Percentiles rank a stretch among this genome's conserved stretches.
Conservation (phyloP, 2,329 filamentous ascomycete genomes). For the Hansfordia pulvinata region DNA sequence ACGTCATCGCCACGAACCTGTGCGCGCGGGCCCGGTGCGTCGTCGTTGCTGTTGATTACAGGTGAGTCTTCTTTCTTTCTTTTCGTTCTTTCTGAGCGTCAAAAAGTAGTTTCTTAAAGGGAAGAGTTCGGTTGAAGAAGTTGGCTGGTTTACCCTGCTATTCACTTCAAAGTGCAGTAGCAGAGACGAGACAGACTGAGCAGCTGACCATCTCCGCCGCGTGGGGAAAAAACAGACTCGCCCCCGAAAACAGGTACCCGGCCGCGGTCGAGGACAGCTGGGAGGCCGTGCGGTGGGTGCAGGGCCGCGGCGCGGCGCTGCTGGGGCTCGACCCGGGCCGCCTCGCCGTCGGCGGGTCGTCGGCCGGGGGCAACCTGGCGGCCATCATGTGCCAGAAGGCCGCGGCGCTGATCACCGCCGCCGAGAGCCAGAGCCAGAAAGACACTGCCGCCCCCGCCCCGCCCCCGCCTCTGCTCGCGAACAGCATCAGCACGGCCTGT, state of each 20-base stretch:
- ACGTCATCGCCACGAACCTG: constrained; percentile 39
- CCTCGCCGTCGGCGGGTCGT: constrained; percentile 33
- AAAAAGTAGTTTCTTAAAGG: no score
- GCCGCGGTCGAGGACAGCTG: constrained; percentile 43
- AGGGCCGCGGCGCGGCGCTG: constrained; percentile 11
- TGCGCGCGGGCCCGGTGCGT: constrained; percentile 34
- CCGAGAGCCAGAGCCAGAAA: no score
- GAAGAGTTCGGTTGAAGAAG: no score
- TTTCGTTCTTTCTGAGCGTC: not conserved
- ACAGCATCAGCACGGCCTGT: no score
- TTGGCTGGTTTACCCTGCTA: no score
- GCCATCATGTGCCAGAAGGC: constrained; percentile 37
- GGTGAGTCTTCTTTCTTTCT: constrained; percentile 18
- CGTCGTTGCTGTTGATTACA: constrained; percentile 40
- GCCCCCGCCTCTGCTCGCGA: no score
- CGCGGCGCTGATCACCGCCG: constrained; percentile 16
- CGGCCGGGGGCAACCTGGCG: constrained; percentile 37
- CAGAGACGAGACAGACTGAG: no score
- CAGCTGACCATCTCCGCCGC: no score
- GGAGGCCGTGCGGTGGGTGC: constrained; percentile 36
- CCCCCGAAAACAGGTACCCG: constrained; percentile 41
- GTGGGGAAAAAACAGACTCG: no score
- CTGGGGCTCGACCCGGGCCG: constrained; percentile 26
- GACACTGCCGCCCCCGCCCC: no score
- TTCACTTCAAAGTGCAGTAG: no score